Evolutionary conservation across 257 asterid genomes (phyloP).

Genomic region (Solanum pinnatisectum): DNA sequence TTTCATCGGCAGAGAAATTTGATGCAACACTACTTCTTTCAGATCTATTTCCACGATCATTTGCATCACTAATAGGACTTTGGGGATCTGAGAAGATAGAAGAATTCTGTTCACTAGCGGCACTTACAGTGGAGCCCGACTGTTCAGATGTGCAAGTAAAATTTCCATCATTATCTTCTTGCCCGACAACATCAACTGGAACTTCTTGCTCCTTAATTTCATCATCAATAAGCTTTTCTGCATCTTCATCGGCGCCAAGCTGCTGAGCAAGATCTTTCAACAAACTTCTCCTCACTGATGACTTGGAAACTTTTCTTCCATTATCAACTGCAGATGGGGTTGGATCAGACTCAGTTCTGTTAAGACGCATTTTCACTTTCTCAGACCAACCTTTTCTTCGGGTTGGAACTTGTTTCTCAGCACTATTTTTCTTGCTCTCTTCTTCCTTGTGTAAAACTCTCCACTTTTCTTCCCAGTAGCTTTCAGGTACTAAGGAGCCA

Average conservation of each 20-base stretch:
- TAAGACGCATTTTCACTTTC: conserved; percentile 39
- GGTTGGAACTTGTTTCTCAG: conserved; percentile 20
- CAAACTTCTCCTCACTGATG: conserved; percentile 60
- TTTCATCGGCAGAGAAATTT: conserved; percentile 35
- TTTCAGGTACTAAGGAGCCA: conserved; percentile 33
- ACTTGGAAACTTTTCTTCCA: conserved; percentile 23
- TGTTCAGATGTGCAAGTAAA: conserved; percentile 14
- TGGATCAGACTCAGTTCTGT: conserved; percentile 64
- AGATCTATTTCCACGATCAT: conserved; percentile 26
- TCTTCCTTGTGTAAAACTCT: conserved; percentile 68
- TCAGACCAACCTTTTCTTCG: conserved; percentile 58
- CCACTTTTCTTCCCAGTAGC: conserved; percentile 98
- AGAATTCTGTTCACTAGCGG: conserved; percentile 40
- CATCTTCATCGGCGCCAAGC: conserved; percentile 44
- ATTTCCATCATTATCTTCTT: conserved; percentile 15
- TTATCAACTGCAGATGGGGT: conserved; percentile 31
- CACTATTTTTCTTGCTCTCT: conserved; percentile 25
- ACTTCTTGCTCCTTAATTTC: conserved; percentile 21
- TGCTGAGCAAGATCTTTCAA: conserved; percentile 57
- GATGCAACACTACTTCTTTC: conserved; percentile 60
- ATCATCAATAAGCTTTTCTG: conserved; percentile 7
- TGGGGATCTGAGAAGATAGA: conserved; percentile 34
- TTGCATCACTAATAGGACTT: conserved; percentile 28
- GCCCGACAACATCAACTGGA: conserved; percentile 14
- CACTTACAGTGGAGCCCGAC: conserved; percentile 12